Base-by-base conservation (phyloP, 805 yeast genomes). In the Saturnispora diversa region DNA sequence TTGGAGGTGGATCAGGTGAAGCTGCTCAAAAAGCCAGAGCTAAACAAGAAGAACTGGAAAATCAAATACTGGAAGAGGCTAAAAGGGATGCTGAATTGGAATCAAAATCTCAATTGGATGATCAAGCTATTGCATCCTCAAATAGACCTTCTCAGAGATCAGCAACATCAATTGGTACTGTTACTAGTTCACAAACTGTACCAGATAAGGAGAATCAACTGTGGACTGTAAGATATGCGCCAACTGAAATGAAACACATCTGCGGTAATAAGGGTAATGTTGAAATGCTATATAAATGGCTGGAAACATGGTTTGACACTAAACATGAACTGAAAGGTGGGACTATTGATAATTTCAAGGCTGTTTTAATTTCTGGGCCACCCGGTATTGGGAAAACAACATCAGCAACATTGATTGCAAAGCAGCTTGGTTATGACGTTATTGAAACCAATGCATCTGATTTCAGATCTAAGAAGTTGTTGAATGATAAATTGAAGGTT, bases 181-280 rank as follows among this genome's bases (percentile, higher is more conserved):
- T 35, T 9, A n/a, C 31, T 2, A 15, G 44, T 35, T 40, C 35
- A n/a, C 52, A 55, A 5, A 53, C 50, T 21, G 58, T 60, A 1
- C 48, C 66, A 17, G 44, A 40, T 30, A 38, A 23, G 31, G 37
- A 31, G 4, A 31, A 30, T 40, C 80, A 80, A 51, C 64, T 92
- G 43, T 92, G 98, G 98, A 92, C 99, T 0, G 81, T 76, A 4
- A 86, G 78, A 57, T 85, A 92, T 60, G 97, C 97, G 0, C 99
- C 99, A 8, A 72, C 75, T 1, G 68, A 69, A 27, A 45, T 82
- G 34, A 65, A 67, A 29, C 96, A 90, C 49, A 75, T 92, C 20
- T 88, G 97, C 63, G 99, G 99, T 45, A 88, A 88, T 58, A 86
- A 84, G 58, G 75, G 84, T 3, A 75, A 75, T 42, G 80, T 92